phyloP scores from a whole-genome alignment of 257 asterid species.

The Anisodus tanguticus region DNA sequence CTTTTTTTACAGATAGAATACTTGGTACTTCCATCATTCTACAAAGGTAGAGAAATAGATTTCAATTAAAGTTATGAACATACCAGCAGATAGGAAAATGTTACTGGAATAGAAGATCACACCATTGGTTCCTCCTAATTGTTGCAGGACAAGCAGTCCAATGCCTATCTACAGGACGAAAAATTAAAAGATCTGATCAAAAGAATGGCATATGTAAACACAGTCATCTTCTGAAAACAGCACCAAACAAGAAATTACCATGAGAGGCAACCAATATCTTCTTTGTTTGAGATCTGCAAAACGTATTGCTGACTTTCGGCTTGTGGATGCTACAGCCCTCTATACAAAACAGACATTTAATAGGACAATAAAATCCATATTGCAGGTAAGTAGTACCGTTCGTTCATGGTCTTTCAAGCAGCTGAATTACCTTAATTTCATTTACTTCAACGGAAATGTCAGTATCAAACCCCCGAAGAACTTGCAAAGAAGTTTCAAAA shows the following conservation, averaged over 20 bases:
- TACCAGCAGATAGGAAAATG: constrained; percentile 89
- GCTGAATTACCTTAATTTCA: constrained; percentile 63
- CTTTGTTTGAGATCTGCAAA: constrained; percentile 78
- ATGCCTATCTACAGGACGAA: constrained; percentile 74
- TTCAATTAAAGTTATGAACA: constrained; percentile 18
- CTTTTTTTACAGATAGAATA: background rate
- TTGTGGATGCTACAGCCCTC: constrained; percentile 88
- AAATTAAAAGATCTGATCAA: constrained; percentile 26
- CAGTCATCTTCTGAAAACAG: background rate
- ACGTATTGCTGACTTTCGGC: constrained; percentile 72
- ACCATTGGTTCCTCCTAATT: constrained; percentile 80
- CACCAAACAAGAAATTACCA: constrained; percentile 50
- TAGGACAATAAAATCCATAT: background rate
- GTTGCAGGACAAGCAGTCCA: constrained; percentile 79
- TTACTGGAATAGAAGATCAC: constrained; percentile 80
- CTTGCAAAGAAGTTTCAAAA: constrained; percentile 94
- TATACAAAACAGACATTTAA: constrained; percentile 38
- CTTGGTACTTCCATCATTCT: background rate
- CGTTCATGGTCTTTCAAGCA: constrained; percentile 4
- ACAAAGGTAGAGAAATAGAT: background rate
- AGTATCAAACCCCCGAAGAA: constrained; percentile 90
- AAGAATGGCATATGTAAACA: constrained; percentile 15
- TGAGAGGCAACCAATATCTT: constrained; percentile 95
- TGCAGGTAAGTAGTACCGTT: background rate
- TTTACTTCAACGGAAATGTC: constrained; percentile 84